A percentile compares a stretch with the other conserved stretches of the same genome.
Conservation (phyloP, 495 filamentous ascomycete genomes). For the Hyaloscypha bicolor region DNA sequence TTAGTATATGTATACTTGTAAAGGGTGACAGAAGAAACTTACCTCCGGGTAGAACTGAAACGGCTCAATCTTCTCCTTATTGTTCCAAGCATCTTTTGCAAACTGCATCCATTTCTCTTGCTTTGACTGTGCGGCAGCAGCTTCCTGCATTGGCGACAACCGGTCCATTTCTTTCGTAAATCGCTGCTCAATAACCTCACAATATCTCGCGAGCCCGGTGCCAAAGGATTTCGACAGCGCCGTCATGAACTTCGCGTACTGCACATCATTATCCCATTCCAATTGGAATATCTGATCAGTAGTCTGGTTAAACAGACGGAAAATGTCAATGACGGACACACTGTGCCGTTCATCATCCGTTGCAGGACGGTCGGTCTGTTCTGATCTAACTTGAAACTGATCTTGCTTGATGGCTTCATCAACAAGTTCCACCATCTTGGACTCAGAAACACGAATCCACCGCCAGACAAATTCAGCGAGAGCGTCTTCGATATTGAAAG, state of each 20-base stretch:
- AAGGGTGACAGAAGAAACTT: conserved; percentile 30
- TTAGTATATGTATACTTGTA: conserved; percentile 3
- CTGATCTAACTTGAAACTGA: conserved; percentile 68
- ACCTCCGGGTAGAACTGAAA: conserved; percentile 98
- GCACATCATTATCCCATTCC: conserved; percentile 90
- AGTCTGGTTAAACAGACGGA: conserved; percentile 88
- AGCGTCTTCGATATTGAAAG: conserved; percentile 81
- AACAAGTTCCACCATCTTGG: conserved; percentile 80
- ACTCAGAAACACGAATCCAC: conserved; percentile 83
- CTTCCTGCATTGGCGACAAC: conserved; percentile 82
- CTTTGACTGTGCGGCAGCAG: conserved; percentile 72
- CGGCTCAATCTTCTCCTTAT: conserved; percentile 92
- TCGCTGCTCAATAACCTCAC: conserved; percentile 82
- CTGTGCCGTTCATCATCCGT: conserved; percentile 89
- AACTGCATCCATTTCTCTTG: conserved; percentile 90
- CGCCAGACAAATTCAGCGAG: conserved; percentile 93
- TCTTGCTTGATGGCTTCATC: conserved; percentile 91
- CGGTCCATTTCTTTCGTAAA: conserved; percentile 95
- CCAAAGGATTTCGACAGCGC: conserved; percentile 87
- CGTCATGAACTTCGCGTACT: conserved; percentile 97
- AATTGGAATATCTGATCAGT: conserved; percentile 83
- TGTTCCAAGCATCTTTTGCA: conserved; percentile 93
- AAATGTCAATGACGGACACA: conserved; percentile 90
- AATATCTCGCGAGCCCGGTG: conserved; percentile 82
- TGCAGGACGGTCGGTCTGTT: conserved; percentile 58